phyloP scores from a whole-genome alignment of 83 land plant species.

The Picea abies region DNA sequence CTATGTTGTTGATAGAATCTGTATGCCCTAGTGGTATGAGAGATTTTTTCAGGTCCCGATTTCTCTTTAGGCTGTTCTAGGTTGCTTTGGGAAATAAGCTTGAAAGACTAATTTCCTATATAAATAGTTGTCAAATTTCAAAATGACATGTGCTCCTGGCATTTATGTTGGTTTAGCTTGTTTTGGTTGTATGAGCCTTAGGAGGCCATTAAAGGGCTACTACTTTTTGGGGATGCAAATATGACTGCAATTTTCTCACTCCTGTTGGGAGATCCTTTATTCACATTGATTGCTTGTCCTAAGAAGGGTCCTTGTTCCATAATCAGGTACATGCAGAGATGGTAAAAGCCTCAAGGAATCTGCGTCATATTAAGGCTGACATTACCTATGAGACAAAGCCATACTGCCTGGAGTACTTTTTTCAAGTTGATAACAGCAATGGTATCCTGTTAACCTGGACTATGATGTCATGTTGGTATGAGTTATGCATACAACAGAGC shows the following conservation, averaged over 20 bases:
- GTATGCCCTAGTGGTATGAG: too few species aligned
- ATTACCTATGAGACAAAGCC: conserved; percentile 41
- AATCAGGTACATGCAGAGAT: conserved; percentile 56
- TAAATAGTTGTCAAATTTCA: too few species aligned
- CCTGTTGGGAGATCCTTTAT: neutral
- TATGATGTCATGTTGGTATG: neutral
- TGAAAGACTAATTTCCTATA: too few species aligned
- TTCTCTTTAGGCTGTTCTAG: too few species aligned
- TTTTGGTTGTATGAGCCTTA: too few species aligned
- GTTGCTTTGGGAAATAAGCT: too few species aligned
- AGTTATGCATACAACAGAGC: neutral
- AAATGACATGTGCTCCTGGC: too few species aligned
- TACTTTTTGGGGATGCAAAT: too few species aligned
- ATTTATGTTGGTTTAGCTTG: too few species aligned
- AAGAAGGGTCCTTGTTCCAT: neutral
- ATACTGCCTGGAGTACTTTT: conserved; percentile 64
- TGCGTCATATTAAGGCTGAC: conserved; percentile 48
- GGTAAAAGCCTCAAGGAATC: conserved; percentile 28
- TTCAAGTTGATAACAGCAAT: conserved; percentile 17
- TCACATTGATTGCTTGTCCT: neutral
- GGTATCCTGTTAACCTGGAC: conserved; percentile 24
- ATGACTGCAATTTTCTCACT: neutral
- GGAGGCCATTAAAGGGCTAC: too few species aligned
- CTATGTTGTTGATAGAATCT: too few species aligned
- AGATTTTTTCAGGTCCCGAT: too few species aligned